Evolutionary conservation across 306 rosid genomes (phyloP).

Genomic region (Sindora glabra): DNA sequence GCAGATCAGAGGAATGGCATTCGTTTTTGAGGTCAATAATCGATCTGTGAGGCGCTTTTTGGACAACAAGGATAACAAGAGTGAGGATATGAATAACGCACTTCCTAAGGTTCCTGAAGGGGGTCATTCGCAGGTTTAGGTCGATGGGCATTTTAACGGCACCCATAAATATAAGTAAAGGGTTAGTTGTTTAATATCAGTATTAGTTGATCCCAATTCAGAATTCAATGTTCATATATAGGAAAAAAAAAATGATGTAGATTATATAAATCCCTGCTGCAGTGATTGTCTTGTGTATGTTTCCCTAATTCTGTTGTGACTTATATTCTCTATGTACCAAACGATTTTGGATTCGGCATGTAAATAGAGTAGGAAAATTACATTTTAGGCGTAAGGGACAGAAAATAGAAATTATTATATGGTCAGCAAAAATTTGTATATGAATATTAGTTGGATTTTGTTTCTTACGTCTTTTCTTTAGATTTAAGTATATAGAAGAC

Average conservation of each 20-base stretch:
- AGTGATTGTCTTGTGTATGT: too few species aligned
- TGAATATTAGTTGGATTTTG: too few species aligned
- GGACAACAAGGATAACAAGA: constrained; percentile 13
- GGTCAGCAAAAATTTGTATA: too few species aligned
- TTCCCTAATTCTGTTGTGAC: too few species aligned
- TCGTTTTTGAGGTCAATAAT: constrained; percentile 54
- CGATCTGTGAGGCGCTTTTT: constrained; percentile 39
- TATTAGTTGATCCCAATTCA: background rate
- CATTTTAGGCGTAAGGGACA: too few species aligned
- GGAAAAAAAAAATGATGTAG: constrained; percentile 10
- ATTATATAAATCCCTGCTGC: constrained; percentile 16
- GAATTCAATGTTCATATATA: constrained; percentile 20
- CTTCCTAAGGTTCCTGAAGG: constrained; percentile 23
- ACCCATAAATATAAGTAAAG: constrained; percentile 19
- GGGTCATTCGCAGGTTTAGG: too few species aligned
- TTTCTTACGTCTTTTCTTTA: too few species aligned
- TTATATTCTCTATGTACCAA: too few species aligned
- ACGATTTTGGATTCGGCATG: too few species aligned
- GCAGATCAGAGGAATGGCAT: constrained; percentile 67
- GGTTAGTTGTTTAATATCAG: background rate
- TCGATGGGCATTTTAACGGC: constrained; percentile 7
- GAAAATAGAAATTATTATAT: too few species aligned
- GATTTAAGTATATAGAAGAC: too few species aligned
- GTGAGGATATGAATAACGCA: constrained; percentile 6
- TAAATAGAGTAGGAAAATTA: too few species aligned